These are phyloP conservation scores for Paecilomyces variotii DNA, from an alignment of 2,329 filamentous ascomycete genomes.

Conservation along the genomic window DNA sequence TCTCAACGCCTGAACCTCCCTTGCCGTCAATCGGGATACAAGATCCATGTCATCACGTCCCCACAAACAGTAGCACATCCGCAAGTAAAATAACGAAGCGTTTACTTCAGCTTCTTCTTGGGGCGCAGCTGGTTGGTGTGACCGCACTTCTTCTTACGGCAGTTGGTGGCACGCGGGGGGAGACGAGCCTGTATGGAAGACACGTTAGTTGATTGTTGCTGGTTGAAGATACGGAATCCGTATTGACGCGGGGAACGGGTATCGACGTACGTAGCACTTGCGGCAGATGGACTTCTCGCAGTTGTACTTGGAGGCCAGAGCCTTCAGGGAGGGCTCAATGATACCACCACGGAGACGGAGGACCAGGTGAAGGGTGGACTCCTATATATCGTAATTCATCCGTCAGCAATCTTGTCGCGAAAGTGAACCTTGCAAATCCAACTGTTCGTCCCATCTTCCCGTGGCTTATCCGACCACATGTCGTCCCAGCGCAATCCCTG, in stretches of 20 bases:
- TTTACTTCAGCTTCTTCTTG: constrained; percentile 99
- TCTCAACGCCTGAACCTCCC: constrained; percentile 32
- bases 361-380: constrained; percentile 96
- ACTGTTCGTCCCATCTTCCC: background rate
- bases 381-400: constrained; percentile 44
- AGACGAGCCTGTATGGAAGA: constrained; percentile 56
- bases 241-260: background rate
- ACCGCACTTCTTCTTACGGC: constrained; percentile 99
- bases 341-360: constrained; percentile 98
- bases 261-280: constrained; percentile 90
- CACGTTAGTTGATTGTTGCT: background rate
- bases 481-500: background rate
- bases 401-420: background rate
- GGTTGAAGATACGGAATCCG: background rate
- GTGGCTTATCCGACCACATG: background rate
- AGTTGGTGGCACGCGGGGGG: constrained; percentile 98
- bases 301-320: constrained; percentile 98
- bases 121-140: constrained; percentile 99
- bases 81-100: constrained; percentile 19
- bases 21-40: constrained; percentile 26
- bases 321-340: constrained; percentile 98
- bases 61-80: constrained; percentile 31
- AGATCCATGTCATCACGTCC: constrained; percentile 19
- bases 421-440: background rate
- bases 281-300: constrained; percentile 99